These are phyloP conservation scores for Delphinella strobiligena DNA, from an alignment of 2,329 filamentous ascomycete genomes.

Conservation along the genomic window DNA sequence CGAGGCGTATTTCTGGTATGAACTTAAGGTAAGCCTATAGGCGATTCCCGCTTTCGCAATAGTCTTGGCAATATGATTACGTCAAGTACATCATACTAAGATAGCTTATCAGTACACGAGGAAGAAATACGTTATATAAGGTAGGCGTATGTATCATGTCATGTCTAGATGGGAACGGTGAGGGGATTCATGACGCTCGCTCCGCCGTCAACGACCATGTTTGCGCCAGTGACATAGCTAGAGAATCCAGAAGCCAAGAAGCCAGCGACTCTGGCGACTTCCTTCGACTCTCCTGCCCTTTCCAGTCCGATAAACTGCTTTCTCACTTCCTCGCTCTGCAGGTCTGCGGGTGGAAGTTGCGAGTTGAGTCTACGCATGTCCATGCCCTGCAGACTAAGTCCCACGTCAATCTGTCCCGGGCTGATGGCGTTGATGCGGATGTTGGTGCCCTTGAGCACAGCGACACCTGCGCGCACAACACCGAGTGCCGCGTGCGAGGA, in stretches of 20 bases:
- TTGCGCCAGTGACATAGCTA: slow-evolving; percentile 49
- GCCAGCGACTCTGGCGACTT: slow-evolving; percentile 48
- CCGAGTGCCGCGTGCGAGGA: slow-evolving; percentile 47
- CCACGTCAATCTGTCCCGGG: slow-evolving; percentile 35
- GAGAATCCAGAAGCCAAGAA: slow-evolving; percentile 53
- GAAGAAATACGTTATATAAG: too few species aligned
- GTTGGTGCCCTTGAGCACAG: slow-evolving; percentile 45
- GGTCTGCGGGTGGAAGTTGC: slow-evolving; percentile 43
- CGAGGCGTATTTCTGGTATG: too few species aligned
- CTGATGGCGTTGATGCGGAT: slow-evolving; percentile 46
- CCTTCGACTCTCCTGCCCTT: slow-evolving; percentile 43
- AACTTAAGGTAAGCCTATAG: too few species aligned
- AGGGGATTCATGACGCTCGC: slow-evolving; percentile 28
- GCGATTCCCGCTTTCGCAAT: too few species aligned
- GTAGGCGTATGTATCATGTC: too few species aligned
- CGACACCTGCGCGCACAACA: slow-evolving; percentile 47
- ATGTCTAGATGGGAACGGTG: slow-evolving; percentile 18
- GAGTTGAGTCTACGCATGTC: slow-evolving; percentile 39
- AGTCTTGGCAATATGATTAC: too few species aligned
- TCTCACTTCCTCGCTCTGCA: slow-evolving; percentile 41
- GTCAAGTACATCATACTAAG: too few species aligned
- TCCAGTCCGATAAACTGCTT: slow-evolving; percentile 45
- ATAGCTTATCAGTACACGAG: too few species aligned
- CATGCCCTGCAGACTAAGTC: slow-evolving; percentile 35
- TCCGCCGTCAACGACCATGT: slow-evolving; percentile 51